Evolutionary conservation across 2,329 filamentous ascomycete species (phyloP).

Genomic region (Akanthomyces dipterigenus): DNA sequence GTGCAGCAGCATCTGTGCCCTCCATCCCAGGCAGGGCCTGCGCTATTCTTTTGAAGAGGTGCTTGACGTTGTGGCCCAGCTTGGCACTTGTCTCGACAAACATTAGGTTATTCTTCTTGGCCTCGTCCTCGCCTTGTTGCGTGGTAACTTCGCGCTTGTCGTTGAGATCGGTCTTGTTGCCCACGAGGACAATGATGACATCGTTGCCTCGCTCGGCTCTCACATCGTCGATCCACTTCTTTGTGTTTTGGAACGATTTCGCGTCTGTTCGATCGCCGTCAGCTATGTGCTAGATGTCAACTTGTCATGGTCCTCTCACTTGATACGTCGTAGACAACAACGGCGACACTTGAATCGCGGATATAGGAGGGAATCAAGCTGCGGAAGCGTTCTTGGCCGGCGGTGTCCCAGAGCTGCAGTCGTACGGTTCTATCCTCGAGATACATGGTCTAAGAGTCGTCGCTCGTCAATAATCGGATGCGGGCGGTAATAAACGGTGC

Average conservation of each 20-base stretch:
- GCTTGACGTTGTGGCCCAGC: conserved; percentile 96
- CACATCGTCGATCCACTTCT: conserved; percentile 99
- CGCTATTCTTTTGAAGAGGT: conserved; percentile 93
- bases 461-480: not conserved
- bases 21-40: conserved; percentile 98
- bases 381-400: conserved; percentile 94
- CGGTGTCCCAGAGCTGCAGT: conserved; percentile 96
- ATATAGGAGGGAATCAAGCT: conserved; percentile 98
- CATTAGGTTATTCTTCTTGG: conserved; percentile 96
- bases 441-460: conserved; percentile 76
- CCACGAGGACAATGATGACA: conserved; percentile 96
- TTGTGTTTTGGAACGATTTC: conserved; percentile 96
- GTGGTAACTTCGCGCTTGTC: conserved; percentile 98
- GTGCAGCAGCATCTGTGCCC: conserved; percentile 71
- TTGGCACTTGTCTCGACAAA: conserved; percentile 99
- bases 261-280: conserved; percentile 47
- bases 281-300: conserved; percentile 6
- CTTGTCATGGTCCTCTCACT: conserved; percentile 42
- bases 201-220: conserved; percentile 94
- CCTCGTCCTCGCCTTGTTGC: conserved; percentile 93
- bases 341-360: conserved; percentile 93
- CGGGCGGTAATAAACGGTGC: not conserved
- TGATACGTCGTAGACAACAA: conserved; percentile 98
- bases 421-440: conserved; percentile 96
- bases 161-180: conserved; percentile 98